Evolutionary conservation across 73 alveolate genomes (phyloP), one percentile per base, ranked within the genome.

Genomic region (Paramecium sonneborni): DNA sequence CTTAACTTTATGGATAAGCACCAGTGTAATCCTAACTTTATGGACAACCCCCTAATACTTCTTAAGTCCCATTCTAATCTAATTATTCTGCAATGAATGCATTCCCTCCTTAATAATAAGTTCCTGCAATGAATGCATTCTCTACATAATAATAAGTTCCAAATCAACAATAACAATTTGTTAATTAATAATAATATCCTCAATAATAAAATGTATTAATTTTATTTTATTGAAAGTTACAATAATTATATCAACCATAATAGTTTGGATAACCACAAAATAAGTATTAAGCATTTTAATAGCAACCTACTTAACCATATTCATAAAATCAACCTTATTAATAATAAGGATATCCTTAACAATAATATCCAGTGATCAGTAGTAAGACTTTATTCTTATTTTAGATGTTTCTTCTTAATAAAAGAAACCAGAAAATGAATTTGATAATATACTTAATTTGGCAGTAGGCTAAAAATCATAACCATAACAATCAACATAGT

Each of bases 381-480:
- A 62, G 84, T 62, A 62, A 62, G 9, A 52, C 10, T 4, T 18
- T 62, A 26, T 62, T 14, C 10, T 4, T 62, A 62, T 62, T 12
- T 62, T 62, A 62, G 84, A 62, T 12, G 20, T 62, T 6, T 62
- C 39, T 30, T 23, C 38, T 32, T 62, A 26, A 62, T 62, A 62
- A 26, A 62, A 62, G 52, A 26, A 62, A 62, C 84, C 84, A 62
- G 84, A 62, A n/a, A 62, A 62, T 62, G 84, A 62, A 62, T 62
- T 62, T 62, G 84, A 62, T 26, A 32, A 62, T 62, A 62, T 62
- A 26, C 84, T 62, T 32, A 62, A 62, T 62, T 62, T 62, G 44
- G 84, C 84, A 26, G 84, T 62, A 62, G 26, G 84, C 20, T 30
- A 62, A 32, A 62, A 62, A 62, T 7, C 84, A 10, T 30, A 26